Conservation (phyloP, 192 early-diverging fungal genomes). For the Martensiomyces pterosporus region DNA sequence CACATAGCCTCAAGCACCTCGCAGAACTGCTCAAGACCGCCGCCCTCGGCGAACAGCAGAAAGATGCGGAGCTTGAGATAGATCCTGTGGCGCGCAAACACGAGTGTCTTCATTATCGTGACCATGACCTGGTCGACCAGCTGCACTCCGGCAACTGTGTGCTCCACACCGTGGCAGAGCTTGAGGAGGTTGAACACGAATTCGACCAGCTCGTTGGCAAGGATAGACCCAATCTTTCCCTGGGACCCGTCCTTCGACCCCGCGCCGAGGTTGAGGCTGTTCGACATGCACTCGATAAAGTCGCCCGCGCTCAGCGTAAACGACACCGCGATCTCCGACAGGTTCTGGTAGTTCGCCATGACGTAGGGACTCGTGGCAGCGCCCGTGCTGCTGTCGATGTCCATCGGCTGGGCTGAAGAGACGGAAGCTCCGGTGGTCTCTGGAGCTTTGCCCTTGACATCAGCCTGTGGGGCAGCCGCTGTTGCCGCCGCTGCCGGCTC, state of each 20-base stretch:
- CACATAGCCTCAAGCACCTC: conserved; percentile 32
- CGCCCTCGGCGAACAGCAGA: conserved; percentile 26
- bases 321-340: conserved; percentile 34
- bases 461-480: no score
- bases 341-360: conserved; percentile 24
- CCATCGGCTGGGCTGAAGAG: conserved; percentile 23
- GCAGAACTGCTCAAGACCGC: conserved; percentile 28
- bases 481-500: no score
- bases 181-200: conserved; percentile 22
- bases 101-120: conserved; percentile 41
- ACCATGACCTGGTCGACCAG: conserved; percentile 42
- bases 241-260: conserved; percentile 7
- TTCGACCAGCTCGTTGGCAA: conserved; percentile 16
- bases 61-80: conserved; percentile 47
- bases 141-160: conserved; percentile 21
- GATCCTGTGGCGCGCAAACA: conserved; percentile 43
- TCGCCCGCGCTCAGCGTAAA: conserved; percentile 37
- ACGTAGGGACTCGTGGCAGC: conserved; percentile 18
- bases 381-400: conserved; percentile 16
- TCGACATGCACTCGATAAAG: conserved; percentile 48
- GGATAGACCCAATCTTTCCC: conserved; percentile 9
- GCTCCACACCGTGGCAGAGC: conserved; percentile 18
- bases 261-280: conserved; percentile 29
- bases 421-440: conserved; percentile 1
- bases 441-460: conserved; percentile 21